phyloP scores from a whole-genome alignment of 139 green algal genomes.

The Haematococcus sp. region DNA sequence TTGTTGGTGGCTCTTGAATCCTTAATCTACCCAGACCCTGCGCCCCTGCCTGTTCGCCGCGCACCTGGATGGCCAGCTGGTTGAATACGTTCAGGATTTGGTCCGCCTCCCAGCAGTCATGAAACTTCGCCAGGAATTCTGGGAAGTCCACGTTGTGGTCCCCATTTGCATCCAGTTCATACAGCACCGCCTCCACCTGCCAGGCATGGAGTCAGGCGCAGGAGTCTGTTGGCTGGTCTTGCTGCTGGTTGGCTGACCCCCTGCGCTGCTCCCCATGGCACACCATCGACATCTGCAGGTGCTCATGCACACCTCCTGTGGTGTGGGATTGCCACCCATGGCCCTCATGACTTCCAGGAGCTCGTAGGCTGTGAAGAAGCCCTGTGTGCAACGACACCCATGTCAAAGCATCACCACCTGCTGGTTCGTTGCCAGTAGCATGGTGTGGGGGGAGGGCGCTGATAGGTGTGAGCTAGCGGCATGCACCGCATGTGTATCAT shows the following conservation, averaged over 20 bases:
- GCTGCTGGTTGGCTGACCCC: too few species aligned
- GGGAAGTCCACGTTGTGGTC: conserved; percentile 24
- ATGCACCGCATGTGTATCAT: too few species aligned
- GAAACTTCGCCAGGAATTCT: conserved; percentile 27
- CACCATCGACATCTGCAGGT: too few species aligned
- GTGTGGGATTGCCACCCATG: conserved; percentile 27
- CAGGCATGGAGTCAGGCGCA: background rate
- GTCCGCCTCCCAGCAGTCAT: conserved; percentile 17
- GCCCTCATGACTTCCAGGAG: conserved; percentile 24
- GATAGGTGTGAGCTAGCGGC: too few species aligned
- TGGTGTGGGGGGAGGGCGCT: too few species aligned
- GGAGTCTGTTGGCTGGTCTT: too few species aligned
- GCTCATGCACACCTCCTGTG: background rate
- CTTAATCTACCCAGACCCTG: too few species aligned
- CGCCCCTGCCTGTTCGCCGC: background rate
- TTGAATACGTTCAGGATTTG: conserved; percentile 22
- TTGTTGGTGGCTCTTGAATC: too few species aligned
- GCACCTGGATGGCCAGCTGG: conserved; percentile 17
- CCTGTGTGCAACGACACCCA: background rate
- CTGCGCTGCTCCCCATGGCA: too few species aligned
- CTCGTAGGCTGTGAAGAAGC: conserved; percentile 7
- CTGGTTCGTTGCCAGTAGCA: too few species aligned
- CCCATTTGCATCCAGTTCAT: conserved; percentile 21
- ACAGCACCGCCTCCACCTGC: conserved; percentile 22
- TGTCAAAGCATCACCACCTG: background rate